A percentile compares a stretch with the other conserved stretches of the same genome.
These are phyloP conservation scores for Besnoitia besnoiti DNA, from an alignment of 169 alveolate genomes.

Conservation along the genomic window DNA sequence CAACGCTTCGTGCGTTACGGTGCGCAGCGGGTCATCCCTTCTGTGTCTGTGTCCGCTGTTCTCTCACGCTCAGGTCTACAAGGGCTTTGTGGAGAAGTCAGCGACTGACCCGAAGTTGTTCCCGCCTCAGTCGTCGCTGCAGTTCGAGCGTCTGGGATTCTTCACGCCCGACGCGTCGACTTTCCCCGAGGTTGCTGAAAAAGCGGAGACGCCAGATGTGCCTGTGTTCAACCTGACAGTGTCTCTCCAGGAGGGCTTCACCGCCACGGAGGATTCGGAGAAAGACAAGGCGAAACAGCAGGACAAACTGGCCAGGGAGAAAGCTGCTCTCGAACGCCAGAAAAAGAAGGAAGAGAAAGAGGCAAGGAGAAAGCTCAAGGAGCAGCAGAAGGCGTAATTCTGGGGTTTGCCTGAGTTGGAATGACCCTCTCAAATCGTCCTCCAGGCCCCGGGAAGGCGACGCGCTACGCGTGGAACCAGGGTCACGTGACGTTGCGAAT, in stretches of 20 bases:
- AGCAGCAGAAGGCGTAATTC: neutral
- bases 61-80: slow-evolving; percentile 27
- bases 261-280: slow-evolving; percentile 30
- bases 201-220: neutral
- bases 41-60: neutral
- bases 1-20: too few species aligned
- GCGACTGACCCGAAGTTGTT: neutral
- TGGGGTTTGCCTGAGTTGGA: too few species aligned
- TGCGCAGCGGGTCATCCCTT: too few species aligned
- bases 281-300: slow-evolving; percentile 26
- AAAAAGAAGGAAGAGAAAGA: slow-evolving; percentile 43
- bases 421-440: too few species aligned
- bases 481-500: too few species aligned
- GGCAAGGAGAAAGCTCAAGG: slow-evolving; percentile 11
- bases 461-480: too few species aligned
- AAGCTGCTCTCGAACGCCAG: slow-evolving; percentile 47
- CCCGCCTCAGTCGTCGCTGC: slow-evolving; percentile 71
- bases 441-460: too few species aligned
- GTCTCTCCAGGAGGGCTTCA: slow-evolving; percentile 29
- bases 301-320: slow-evolving; percentile 29
- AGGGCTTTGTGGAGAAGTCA: slow-evolving; percentile 56
- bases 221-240: slow-evolving; percentile 70
- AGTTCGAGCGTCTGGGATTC: slow-evolving; percentile 87
- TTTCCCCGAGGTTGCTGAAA: slow-evolving; percentile 47
- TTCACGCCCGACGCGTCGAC: slow-evolving; percentile 82